Base-by-base conservation (phyloP, 305 asterid genomes). In the Fraxinus sp. region DNA sequence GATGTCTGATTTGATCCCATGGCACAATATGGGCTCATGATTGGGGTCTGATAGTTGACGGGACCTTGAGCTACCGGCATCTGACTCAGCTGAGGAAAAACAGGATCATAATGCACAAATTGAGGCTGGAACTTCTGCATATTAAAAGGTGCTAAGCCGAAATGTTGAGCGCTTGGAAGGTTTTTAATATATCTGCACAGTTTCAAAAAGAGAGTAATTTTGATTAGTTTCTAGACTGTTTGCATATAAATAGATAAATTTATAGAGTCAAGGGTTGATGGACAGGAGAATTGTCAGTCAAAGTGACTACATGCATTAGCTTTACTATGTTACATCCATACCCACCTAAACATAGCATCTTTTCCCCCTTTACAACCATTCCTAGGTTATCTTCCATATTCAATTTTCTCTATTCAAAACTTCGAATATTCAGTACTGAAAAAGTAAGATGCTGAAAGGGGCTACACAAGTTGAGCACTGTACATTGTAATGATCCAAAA, bases 51-150 rank as follows among this genome's bases (percentile, higher is more conserved):
- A 87, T 93, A 93, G 92, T 88, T 91, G 5, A 90, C 80, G 18
- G 96, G 82, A 82, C 92, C 92, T 79, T 88, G 97, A 74, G 89
- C 86, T 73, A 88, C 87, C 14, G 94, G 91, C 85, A 92, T 84
- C 89, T 90, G 98, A 85, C 86, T 85, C 55, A 84, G 76, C 88
- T 89, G 97, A 84, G 94, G 95, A 70, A 86, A 90, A 85, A 82
- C 88, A 14, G 98, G 76, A 84, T 96, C 97, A n/a, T 91, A 96
- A 35, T 91, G 98, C 84, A 93, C 89, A 79, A 85, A 89, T 32
- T 92, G 91, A 41, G 93, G 92, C 86, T 89, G 98, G 84, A 91
- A 86, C 77, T 89, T 89, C 89, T 88, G 97, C 89, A 89, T 73
- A 79, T 85, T 86, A 78, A 88, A 86, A 37, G 94, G 97, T 7